phyloP scores from a whole-genome alignment of 2,329 filamentous ascomycete species.

The Paecilomyces formosus region DNA sequence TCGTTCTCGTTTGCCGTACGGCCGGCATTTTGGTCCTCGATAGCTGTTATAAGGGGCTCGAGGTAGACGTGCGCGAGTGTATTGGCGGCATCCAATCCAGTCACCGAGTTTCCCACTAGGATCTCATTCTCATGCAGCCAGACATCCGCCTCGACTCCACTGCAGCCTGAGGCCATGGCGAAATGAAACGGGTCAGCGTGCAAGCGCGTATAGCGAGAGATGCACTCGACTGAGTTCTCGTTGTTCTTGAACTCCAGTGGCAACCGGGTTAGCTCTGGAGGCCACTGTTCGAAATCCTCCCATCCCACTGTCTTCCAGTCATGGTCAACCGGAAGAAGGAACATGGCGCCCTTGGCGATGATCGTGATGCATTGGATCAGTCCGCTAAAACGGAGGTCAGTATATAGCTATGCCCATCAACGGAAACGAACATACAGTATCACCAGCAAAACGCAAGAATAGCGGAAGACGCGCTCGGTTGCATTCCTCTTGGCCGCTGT shows the following conservation, averaged over 20 bases:
- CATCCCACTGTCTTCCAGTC: conserved; percentile 1
- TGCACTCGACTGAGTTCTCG: conserved; percentile 11
- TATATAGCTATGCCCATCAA: not conserved
- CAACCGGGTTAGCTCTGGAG: conserved; percentile 6
- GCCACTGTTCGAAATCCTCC: conserved; percentile 1
- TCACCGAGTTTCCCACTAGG: conserved; percentile 11
- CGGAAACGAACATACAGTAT: conserved; percentile 9
- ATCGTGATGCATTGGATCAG: conserved; percentile 13
- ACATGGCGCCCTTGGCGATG: conserved; percentile 11
- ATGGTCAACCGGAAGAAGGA: conserved; percentile 7
- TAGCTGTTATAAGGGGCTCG: conserved; percentile 10
- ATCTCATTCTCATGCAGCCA: conserved; percentile 17
- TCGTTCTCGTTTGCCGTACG: not conserved
- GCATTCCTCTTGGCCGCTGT: conserved; percentile 9
- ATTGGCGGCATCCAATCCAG: conserved; percentile 5
- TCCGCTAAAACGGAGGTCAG: conserved; percentile 7
- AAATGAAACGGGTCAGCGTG: conserved; percentile 13
- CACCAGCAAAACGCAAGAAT: conserved; percentile 18
- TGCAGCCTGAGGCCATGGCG: conserved; percentile 16
- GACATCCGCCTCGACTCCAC: conserved; percentile 17
- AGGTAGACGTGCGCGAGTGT: conserved; percentile 15
- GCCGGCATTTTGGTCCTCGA: conserved; percentile 9
- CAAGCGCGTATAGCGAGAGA: conserved; percentile 12
- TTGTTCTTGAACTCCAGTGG: conserved; percentile 7
- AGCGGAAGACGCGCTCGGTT: conserved; percentile 14